Evolutionary conservation across 2,329 filamentous ascomycete species (phyloP).

Genomic region (Diplodia mutila): DNA sequence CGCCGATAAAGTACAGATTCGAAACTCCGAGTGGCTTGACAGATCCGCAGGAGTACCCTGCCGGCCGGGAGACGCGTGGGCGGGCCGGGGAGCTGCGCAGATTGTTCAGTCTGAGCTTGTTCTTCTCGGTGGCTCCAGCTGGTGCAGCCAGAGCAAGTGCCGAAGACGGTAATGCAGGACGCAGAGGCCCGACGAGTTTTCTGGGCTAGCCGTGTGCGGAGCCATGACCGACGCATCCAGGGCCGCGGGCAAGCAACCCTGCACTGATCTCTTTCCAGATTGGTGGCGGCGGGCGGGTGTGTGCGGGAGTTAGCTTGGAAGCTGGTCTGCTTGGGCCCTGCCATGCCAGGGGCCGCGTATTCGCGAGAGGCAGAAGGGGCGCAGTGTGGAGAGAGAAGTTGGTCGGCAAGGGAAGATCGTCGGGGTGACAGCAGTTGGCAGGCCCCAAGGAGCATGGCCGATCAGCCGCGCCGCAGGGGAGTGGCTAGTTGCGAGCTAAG

Average conservation of each 20-base stretch:
- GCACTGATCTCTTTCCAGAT: constrained; percentile 3
- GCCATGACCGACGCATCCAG: not conserved
- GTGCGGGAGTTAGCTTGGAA: not conserved
- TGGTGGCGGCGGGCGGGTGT: not conserved
- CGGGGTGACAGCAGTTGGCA: not conserved
- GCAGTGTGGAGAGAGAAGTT: not conserved
- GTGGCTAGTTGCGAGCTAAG: not conserved
- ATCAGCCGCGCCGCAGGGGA: constrained; percentile 7
- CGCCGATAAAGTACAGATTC: constrained; percentile 13
- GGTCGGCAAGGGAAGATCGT: not conserved
- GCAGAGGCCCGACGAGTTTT: constrained; percentile 18
- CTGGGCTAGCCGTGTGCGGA: not conserved
- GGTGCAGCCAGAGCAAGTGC: constrained; percentile 3
- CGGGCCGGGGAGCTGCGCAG: not conserved
- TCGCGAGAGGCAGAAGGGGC: not conserved
- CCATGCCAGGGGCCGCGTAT: not conserved
- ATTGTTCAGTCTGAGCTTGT: not conserved
- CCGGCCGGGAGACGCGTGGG: not conserved
- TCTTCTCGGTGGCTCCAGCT: not conserved
- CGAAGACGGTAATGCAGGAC: constrained; percentile 16
- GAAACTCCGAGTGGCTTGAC: not conserved
- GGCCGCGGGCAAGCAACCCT: not conserved
- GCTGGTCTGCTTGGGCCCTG: not conserved
- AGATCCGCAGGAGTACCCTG: not conserved
- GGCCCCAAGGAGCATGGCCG: not conserved